Conservation (phyloP, 306 rosid genomes). For the Ormosia semicastrata region DNA sequence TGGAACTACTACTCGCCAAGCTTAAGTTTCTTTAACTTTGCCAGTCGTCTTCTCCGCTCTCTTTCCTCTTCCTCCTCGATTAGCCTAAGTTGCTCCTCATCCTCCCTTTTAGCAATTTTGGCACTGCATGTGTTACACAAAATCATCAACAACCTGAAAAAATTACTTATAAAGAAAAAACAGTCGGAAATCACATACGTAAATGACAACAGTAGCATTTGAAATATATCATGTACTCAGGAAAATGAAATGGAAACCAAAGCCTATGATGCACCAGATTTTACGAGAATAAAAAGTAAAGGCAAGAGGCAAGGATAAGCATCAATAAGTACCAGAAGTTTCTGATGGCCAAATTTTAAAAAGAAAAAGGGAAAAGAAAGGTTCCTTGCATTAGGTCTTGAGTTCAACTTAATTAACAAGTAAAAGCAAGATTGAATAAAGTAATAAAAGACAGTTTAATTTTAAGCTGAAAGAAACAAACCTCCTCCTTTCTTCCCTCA, state of each 20-base stretch:
- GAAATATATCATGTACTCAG: not conserved
- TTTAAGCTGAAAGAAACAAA: conserved; percentile 23
- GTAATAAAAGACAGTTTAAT: not conserved
- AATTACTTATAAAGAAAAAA: not conserved
- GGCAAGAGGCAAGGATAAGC: not conserved
- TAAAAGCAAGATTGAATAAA: not conserved
- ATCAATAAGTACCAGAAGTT: not conserved
- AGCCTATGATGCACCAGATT: not conserved
- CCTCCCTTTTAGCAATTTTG: conserved; percentile 55
- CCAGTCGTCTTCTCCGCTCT: conserved; percentile 31
- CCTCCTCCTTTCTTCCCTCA: conserved; percentile 79
- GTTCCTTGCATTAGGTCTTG: not conserved
- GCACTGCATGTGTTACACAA: conserved; percentile 40
- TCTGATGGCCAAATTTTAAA: not conserved
- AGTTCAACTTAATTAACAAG: not conserved
- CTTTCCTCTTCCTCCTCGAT: conserved; percentile 57
- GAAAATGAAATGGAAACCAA: not conserved
- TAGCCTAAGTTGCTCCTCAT: conserved; percentile 59
- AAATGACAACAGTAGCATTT: not conserved
- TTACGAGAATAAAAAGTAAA: not conserved
- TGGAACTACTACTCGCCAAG: conserved; percentile 7
- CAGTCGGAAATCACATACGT: not conserved
- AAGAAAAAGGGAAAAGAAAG: not conserved
- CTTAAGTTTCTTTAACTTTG: conserved; percentile 51
- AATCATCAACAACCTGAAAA: not conserved